Evolutionary conservation across 768 basidiomycete species (phyloP).

Genomic region (Leccinum incarnatum): DNA sequence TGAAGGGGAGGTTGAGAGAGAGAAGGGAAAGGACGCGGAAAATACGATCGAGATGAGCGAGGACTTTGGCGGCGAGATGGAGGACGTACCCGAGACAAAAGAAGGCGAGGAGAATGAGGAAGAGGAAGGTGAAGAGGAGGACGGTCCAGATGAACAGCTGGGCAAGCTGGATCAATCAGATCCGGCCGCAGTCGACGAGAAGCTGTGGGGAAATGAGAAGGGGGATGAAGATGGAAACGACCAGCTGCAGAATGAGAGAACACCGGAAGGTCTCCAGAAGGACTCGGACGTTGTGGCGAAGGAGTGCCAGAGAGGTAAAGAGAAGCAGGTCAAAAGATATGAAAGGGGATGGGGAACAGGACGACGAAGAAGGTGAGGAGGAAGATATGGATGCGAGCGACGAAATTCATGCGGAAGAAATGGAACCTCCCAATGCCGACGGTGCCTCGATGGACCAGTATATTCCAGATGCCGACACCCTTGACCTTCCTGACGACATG

Average conservation of each 20-base stretch:
- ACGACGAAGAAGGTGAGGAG: conserved; percentile 30
- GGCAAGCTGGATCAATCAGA: conserved; percentile 82
- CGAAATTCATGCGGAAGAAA: conserved; percentile 41
- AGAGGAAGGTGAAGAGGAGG: conserved; percentile 47
- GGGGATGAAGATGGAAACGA: conserved; percentile 51
- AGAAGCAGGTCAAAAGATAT: conserved; percentile 33
- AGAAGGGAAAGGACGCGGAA: conserved; percentile 52
- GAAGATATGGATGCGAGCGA: conserved; percentile 13
- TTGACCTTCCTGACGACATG: conserved; percentile 89
- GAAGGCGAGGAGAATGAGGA: conserved; percentile 44
- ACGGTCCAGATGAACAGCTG: conserved; percentile 77
- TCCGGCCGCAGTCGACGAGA: conserved; percentile 87
- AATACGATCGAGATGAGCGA: conserved; percentile 89
- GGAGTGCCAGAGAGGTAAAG: conserved; percentile 48
- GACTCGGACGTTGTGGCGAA: conserved; percentile 78
- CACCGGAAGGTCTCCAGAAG: conserved; percentile 41
- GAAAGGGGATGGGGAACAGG: conserved; percentile 27
- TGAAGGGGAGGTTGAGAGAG: conserved; percentile 29
- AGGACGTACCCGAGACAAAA: conserved; percentile 68
- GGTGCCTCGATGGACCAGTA: conserved; percentile 75
- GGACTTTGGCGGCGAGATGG: conserved; percentile 84
- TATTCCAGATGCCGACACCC: conserved; percentile 72
- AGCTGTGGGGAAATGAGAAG: conserved; percentile 90
- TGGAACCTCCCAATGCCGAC: conserved; percentile 45
- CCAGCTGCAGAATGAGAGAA: conserved; percentile 60